Base-by-base conservation (phyloP, 495 filamentous ascomycete genomes). In the Letharia columbiana region DNA sequence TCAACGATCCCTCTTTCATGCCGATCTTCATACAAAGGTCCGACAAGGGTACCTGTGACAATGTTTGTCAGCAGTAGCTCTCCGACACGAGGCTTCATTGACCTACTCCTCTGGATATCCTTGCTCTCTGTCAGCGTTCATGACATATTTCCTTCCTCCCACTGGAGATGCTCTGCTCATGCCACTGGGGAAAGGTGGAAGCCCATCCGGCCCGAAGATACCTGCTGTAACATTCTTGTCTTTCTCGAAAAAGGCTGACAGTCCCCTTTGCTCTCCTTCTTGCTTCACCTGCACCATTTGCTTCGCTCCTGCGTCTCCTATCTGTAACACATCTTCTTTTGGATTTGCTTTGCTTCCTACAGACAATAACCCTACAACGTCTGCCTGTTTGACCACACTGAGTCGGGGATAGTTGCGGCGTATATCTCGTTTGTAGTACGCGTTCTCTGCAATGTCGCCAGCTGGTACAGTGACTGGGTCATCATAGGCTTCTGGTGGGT, bases 391-490 rank as follows among this genome's bases (percentile, higher is more conserved):
- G 62, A 98, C 85, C 42, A 89, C 84, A 71, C 88, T 91, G 57
- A 89, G 81, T 64, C 81, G 82, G n/a, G 95, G 89, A 79, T 98
- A 98, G 72, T 81, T 84, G 71, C 95, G 86, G 60, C 94, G 89
- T 62, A 80, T 77, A 71, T 98, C 94, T 64, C 94, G 91, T 80
- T 95, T 95, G 90, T 91, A 98, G 84, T 98, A 98, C 49, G 94
- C 85, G 77, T 98, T 98, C 73, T 96, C 94, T 71, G 94, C 94
- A 68, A 98, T 86, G 76, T 99, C 94, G 64, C 86, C 92, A 4
- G 94, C 90, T n/a, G 95, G 94, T 0, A 89, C 44, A 17, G 93
- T 97, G 60, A 95, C 90, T 20, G 92, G 92, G 73, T 98, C 95
- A 75, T 90, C 86, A 78, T 96, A 98, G 39, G 75, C 74, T 33